Percentiles rank a stretch among this genome's conserved stretches.
Evolutionary conservation across 148 eudicot genomes (phyloP).

Genomic region (Persicaria maculosa): DNA sequence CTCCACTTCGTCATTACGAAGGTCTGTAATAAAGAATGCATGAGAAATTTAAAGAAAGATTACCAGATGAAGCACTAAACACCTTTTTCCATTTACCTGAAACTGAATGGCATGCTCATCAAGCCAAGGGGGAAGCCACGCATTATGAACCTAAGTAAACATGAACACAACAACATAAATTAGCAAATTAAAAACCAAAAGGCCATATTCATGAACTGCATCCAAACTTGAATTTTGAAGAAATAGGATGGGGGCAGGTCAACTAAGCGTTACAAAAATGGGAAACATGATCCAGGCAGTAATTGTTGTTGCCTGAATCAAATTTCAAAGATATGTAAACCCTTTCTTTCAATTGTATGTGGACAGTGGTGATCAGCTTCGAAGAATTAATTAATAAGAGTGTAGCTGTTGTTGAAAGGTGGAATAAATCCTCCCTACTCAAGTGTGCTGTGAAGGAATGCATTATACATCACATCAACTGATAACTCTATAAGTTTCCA

Average conservation of each 20-base stretch:
- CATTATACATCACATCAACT: no score
- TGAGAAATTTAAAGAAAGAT: constrained; percentile 11
- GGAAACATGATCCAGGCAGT: no score
- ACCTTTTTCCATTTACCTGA: constrained; percentile 36
- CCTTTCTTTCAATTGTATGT: no score
- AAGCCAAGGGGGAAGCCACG: constrained; percentile 97
- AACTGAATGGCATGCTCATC: constrained; percentile 36
- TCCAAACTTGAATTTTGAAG: not conserved
- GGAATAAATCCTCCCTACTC: no score
- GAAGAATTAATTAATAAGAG: no score
- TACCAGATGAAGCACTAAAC: not conserved
- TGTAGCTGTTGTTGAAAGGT: no score
- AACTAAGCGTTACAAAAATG: not conserved
- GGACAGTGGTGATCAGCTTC: no score
- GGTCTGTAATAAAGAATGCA: constrained; percentile 32
- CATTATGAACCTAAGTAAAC: constrained; percentile 63
- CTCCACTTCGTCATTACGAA: constrained; percentile 60
- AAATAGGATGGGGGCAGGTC: not conserved
- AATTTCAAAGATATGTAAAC: no score
- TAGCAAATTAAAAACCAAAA: not conserved
- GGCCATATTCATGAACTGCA: not conserved
- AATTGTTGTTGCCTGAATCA: no score
- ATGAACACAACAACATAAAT: constrained; percentile 8
- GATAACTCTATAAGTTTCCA: no score
- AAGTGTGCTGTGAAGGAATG: no score